Evolutionary conservation across 176 grass and related monocot genomes (phyloP).

Genomic region (Carex myosuroides): DNA sequence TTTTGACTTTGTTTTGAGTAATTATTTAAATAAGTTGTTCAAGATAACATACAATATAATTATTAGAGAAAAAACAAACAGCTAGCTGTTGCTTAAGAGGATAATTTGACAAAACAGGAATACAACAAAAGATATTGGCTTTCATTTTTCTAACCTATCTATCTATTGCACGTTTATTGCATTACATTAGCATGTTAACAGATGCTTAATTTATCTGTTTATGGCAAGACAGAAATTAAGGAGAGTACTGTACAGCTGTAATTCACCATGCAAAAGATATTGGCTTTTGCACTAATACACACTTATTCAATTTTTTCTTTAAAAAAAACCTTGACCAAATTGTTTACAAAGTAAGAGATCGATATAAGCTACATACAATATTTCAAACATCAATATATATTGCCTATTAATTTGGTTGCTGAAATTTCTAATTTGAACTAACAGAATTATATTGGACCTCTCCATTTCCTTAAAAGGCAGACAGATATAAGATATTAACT

Average conservation of each 20-base stretch:
- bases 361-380: no score
- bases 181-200: no score
- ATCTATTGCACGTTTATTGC: conserved; percentile 25
- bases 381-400: neutral
- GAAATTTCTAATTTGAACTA: neutral
- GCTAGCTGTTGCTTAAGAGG: neutral
- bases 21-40: neutral
- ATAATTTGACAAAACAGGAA: neutral
- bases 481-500: neutral
- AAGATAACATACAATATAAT: neutral
- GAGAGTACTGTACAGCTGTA: neutral
- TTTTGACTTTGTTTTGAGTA: neutral
- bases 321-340: no score
- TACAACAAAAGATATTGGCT: neutral
- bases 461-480: neutral
- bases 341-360: no score
- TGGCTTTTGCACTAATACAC: no score
- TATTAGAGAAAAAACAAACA: neutral
- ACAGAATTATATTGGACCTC: neutral
- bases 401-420: neutral
- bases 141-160: conserved; percentile 14
- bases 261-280: no score
- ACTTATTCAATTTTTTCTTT: no score
- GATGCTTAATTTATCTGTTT: neutral
- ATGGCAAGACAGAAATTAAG: neutral